Conservation (phyloP, 352 stramenopile species). For the Phytophthora sp. region DNA sequence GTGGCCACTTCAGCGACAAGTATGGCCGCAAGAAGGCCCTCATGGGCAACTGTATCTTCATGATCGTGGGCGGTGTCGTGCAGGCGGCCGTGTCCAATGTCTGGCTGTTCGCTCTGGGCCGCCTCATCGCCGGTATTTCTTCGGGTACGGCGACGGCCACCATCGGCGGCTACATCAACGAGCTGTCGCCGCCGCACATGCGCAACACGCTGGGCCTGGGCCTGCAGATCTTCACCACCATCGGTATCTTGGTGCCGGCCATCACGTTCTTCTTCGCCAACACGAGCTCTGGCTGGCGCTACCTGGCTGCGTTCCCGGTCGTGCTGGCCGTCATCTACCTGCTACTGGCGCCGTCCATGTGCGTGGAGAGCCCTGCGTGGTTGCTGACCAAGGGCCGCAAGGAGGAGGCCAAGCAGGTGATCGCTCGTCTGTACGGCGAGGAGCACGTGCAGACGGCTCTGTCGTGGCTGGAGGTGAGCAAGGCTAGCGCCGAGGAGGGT, state of each 20-base stretch:
- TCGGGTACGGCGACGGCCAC: constrained; percentile 43
- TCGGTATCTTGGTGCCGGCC: constrained; percentile 19
- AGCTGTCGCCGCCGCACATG: constrained; percentile 25
- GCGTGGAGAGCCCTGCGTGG: constrained; percentile 46
- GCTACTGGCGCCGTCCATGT: constrained; percentile 20
- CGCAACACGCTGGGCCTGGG: constrained; percentile 20
- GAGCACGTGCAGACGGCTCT: constrained; percentile 35
- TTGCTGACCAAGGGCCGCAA: constrained; percentile 40
- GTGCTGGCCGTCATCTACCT: constrained; percentile 23
- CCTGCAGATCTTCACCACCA: constrained; percentile 20
- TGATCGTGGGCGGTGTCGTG: constrained; percentile 38
- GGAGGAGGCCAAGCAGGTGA: constrained; percentile 32
- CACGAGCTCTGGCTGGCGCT: constrained; percentile 28
- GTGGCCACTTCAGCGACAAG: constrained; percentile 24
- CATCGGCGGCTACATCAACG: constrained; percentile 35
- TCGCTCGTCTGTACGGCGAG: constrained; percentile 35
- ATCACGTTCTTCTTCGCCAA: constrained; percentile 30
- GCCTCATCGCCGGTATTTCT: constrained; percentile 42
- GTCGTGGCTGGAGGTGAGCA: constrained; percentile 29
- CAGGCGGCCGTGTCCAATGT: constrained; percentile 32
- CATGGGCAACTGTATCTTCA: constrained; percentile 41
- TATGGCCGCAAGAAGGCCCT: constrained; percentile 25
- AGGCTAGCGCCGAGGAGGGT: constrained; percentile 19
- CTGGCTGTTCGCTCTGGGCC: constrained; percentile 27
- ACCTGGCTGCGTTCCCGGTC: constrained; percentile 26